Base-by-base conservation (phyloP, 2,329 filamentous ascomycete species). In the Cladosporium phlei region DNA sequence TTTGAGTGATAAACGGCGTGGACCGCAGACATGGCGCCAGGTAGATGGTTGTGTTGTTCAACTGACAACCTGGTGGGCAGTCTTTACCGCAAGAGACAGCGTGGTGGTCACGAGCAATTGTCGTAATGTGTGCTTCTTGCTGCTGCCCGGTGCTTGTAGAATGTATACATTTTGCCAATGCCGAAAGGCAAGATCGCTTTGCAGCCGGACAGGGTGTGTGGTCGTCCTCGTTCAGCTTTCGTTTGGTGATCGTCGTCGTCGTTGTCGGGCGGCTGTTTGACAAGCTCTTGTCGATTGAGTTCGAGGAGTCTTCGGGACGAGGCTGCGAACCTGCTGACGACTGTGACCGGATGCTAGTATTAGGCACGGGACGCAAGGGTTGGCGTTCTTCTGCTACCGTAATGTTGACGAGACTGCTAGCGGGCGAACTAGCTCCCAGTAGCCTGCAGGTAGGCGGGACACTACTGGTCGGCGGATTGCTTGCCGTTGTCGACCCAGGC, bases 11-110 rank as follows among this genome's bases (percentile, higher is more conserved):
- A 45, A 62, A 62, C 5, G 55, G 60, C 8, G 51, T 57, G 20
- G n/a, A 38, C 28, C 54, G 51, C 30, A 64, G 59, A 53, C 59
- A 63, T 4, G 59, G 58, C 2, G 58, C 47, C 9, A 63, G 53
- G 38, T 54, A 59, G 32, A 64, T 37, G 2, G 53, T 53, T 3
- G 42, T 21, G 19, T 45, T 45, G 24, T 12, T 37, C 3, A 45
- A 14, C 11, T 14, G 33, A n/a, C 42, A 45, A 7, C 10, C 37
- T 28, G 17, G 10, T 4, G 17, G 16, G 8, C 42, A 45, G 5
- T 12, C 34, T n/a, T n/a, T 17, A 1, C 19, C 4, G 14, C 19
- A 8, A 9, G 19, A 5, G 9, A n/a, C 3, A 10, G 39, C 3
- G 16, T 11, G 8, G 14, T 21, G 29, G 7, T 6, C n/a, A 22